Base-by-base conservation (phyloP, 2,329 filamentous ascomycete genomes). In the Trichoderma sp. region DNA sequence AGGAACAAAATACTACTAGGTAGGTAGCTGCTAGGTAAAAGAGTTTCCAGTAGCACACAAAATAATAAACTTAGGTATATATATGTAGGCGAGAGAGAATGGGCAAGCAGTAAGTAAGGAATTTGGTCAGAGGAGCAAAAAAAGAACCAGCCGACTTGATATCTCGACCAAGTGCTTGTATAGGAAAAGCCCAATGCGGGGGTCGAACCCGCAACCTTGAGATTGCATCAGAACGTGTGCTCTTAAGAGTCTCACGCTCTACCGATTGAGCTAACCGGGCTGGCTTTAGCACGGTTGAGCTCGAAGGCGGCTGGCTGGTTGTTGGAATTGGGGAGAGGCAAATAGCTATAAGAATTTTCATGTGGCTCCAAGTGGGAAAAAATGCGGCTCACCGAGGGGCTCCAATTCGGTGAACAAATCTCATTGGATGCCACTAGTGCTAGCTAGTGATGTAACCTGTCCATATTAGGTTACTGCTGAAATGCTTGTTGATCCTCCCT, bases 181-280 rank as follows among this genome's bases (percentile, higher is more conserved):
- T 80, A 81, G 80, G 80, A 81, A 81, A 64, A 81, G 80, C 78
- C 80, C 80, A 77, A 81, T 80, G 80, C 79, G 80, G 80, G 80
- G 80, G 80, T 85, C 84, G 84, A 87, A 88, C 86, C 84, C 84
- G 82, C 84, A 86, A 82, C 84, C 84, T 86, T 85, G 83, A 86
- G 85, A 72, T 65, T 58, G 55, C 55, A 72, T 72, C 70, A 72
- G 70, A 72, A 72, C 65, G 63, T 64, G 70, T 72, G 70, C 70
- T 74, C 74, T 6, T 87, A 87, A 88, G 89, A 91, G 89, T 90
- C 88, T 90, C 86, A 90, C 88, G 88, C 88, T 91, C 89, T 91
- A 90, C 80, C 79, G 79, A 81, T 81, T 81, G 79, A 81, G 79
- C 79, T 81, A 81, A 80, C 79, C 79, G 78, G 79, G 79, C 79